A percentile compares a stretch with the other conserved stretches of the same genome.
Evolutionary conservation across 2,329 filamentous ascomycete genomes (phyloP).

Genomic region (Microsporum ferrugineum): DNA sequence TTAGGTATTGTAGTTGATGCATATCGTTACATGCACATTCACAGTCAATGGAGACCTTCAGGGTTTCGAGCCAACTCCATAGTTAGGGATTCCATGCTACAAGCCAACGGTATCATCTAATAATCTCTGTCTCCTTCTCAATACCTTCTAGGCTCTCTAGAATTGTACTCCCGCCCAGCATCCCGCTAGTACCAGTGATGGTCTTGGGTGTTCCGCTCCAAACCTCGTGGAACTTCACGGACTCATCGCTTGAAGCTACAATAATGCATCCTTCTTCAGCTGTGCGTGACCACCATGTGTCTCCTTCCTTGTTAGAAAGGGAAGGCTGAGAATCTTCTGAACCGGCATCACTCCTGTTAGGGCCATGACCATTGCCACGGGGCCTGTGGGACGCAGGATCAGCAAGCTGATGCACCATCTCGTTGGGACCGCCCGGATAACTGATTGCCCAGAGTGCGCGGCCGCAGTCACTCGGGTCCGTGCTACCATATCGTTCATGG

Average conservation of each 20-base stretch:
- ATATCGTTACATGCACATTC: neutral
- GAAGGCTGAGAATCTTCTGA: neutral
- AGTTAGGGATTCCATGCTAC: neutral
- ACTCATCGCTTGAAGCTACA: constrained; percentile 82
- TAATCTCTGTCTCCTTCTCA: constrained; percentile 49
- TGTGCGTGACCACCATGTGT: constrained; percentile 45
- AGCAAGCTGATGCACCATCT: constrained; percentile 8
- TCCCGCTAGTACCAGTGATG: constrained; percentile 43
- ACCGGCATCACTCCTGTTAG: neutral
- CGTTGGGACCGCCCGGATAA: constrained; percentile 56
- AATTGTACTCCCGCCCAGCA: constrained; percentile 74
- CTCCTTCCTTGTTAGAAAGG: constrained; percentile 38
- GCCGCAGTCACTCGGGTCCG: constrained; percentile 27
- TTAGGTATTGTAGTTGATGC: neutral
- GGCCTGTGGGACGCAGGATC: neutral
- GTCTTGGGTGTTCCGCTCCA: constrained; percentile 58
- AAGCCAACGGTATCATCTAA: constrained; percentile 42
- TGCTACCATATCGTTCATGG: constrained; percentile 19
- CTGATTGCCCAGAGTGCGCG: constrained; percentile 73
- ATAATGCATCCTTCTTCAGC: constrained; percentile 72
- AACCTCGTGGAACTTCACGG: constrained; percentile 89
- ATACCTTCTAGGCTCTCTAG: constrained; percentile 72
- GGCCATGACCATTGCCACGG: neutral
- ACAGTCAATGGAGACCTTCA: neutral
- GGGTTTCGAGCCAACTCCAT: neutral